Base-by-base conservation (phyloP, 805 yeast genomes). In the Metschnikowia koreensis region DNA sequence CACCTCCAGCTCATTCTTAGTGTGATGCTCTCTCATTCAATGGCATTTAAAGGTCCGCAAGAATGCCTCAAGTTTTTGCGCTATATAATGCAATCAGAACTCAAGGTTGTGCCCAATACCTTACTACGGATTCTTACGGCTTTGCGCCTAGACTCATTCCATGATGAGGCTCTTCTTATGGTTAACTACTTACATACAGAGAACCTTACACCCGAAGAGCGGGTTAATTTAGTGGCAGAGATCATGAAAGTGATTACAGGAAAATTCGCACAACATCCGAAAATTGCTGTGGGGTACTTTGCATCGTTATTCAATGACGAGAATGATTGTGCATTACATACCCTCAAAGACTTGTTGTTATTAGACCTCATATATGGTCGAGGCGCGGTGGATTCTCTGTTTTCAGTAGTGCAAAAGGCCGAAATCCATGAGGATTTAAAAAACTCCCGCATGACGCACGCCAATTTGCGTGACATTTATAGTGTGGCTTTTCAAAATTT, bases 21-120 rank as follows among this genome's bases (percentile, higher is more conserved):
- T 28, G 57, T 64, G 5, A 58, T 71, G n/a, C 56, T 73, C 31
- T 52, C 60, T 31, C 68, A 73, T 48, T 60, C 70, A 11, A 72
- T 73, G 73, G 58, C 62, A 5, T 73, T 72, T 57, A 73, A 70
- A 49, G 75, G 76, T 1, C 62, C 72, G 0, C 61, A 65, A 28
- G 61, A 63, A 26, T 69, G 74, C 46, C 51, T 65, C 10, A 64
- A 65, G 13, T 68, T 73, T 3, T 58, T 74, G 38, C 59, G 60
- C 46, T 73, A 71, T 47, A 69, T 73, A 65, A 41, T 56, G 12
- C 58, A 65, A 22, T 63, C 67, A 42, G 51, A 62, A 2, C 48
- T 74, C 10, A 53, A 59, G 22, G 55, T 74, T 7, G 52, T 57
- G 8, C 65, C 66, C 13, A 56, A 58, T 1, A 61, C 67, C 1